Percentiles rank a stretch among this genome's conserved stretches.
Evolutionary conservation across 2,329 filamentous ascomycete species (phyloP).

Genomic region (Exophiala bonariae): DNA sequence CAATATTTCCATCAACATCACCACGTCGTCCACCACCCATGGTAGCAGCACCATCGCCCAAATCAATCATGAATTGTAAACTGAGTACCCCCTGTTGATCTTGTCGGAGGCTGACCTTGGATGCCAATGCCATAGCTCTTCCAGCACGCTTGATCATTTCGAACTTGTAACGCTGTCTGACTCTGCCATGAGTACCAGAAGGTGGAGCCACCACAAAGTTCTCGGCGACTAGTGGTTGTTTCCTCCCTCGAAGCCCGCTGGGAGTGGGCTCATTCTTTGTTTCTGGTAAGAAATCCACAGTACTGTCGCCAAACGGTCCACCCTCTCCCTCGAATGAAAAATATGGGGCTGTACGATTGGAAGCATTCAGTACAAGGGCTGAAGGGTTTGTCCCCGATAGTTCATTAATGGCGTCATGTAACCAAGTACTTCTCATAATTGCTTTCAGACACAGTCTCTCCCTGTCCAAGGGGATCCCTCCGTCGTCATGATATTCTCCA

Average conservation of each 20-base stretch:
- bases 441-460: constrained; percentile 83
- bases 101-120: constrained; percentile 86
- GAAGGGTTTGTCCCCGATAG: constrained; percentile 68
- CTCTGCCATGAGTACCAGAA: constrained; percentile 57
- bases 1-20: constrained; percentile 10
- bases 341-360: constrained; percentile 61
- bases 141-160: constrained; percentile 79
- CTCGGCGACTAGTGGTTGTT: constrained; percentile 45
- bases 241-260: constrained; percentile 32
- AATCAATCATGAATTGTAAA: constrained; percentile 93
- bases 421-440: constrained; percentile 72
- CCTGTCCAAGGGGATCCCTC: constrained; percentile 86
- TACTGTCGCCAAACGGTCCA: constrained; percentile 58
- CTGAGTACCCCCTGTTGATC: constrained; percentile 89
- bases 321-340: constrained; percentile 71
- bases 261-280: constrained; percentile 40
- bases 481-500: constrained; percentile 52
- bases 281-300: constrained; percentile 60
- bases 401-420: constrained; percentile 53
- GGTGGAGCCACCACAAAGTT: constrained; percentile 57
- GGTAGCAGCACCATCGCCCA: constrained; percentile 55
- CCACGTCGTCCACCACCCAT: constrained; percentile 10
- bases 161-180: constrained; percentile 83
- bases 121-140: constrained; percentile 89
- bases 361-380: constrained; percentile 67